Conservation (phyloP, 2,329 filamentous ascomycete species). For the Sphaerulina populicola region DNA sequence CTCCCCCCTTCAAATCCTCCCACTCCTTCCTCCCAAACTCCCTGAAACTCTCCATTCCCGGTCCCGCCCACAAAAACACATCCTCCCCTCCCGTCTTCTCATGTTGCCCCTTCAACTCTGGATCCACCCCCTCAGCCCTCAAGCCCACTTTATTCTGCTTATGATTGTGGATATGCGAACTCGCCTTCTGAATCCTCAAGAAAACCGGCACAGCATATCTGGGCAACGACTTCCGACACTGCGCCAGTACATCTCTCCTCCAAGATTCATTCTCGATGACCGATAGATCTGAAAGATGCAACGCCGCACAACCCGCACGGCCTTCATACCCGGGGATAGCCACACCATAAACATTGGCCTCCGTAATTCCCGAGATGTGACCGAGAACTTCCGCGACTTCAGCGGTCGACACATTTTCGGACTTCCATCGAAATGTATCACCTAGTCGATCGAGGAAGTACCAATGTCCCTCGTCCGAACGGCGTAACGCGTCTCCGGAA, state of each 20-base stretch:
- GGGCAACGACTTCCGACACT: conserved; percentile 54
- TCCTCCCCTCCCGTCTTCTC: conserved; percentile 37
- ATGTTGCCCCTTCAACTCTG: conserved; percentile 42
- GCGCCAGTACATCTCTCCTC: conserved; percentile 51
- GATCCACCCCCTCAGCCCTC: conserved; percentile 60
- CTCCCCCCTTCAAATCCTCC: conserved; percentile 42
- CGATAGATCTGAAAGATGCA: conserved; percentile 43
- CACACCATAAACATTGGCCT: conserved; percentile 44
- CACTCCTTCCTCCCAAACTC: conserved; percentile 53
- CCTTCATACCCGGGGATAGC: conserved; percentile 40
- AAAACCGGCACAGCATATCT: conserved; percentile 69
- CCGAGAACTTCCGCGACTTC: conserved; percentile 40
- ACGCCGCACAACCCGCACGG: conserved; percentile 50
- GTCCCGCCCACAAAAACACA: conserved; percentile 44
- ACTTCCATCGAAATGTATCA: conserved; percentile 44
- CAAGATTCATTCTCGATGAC: conserved; percentile 43
- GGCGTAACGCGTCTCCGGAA: conserved; percentile 39
- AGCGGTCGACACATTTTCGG: conserved; percentile 41
- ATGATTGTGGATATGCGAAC: conserved; percentile 60
- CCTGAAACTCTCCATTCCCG: conserved; percentile 46
- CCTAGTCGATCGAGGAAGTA: conserved; percentile 42
- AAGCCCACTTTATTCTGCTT: conserved; percentile 71
- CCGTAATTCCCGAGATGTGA: conserved; percentile 35
- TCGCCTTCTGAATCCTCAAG: conserved; percentile 51
- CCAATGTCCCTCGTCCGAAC: conserved; percentile 38